These are phyloP conservation scores for Maudiozyma humilis DNA, from an alignment of 1,139 yeast genomes.

Conservation along the genomic window DNA sequence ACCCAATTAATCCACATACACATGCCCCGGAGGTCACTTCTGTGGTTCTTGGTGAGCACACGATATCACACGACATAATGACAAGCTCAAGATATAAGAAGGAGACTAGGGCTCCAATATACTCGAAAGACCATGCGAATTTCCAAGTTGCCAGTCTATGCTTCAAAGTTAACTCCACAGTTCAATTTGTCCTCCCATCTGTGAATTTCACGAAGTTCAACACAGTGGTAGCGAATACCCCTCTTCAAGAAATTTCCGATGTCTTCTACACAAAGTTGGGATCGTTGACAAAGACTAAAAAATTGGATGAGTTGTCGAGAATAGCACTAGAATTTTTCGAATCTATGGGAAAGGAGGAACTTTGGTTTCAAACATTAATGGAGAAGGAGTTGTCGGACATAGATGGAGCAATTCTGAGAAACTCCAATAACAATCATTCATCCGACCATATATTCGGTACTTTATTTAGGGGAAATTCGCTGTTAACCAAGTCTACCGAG, in stretches of 20 bases:
- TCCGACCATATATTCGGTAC: slow-evolving; percentile 51
- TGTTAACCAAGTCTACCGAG: slow-evolving; percentile 75
- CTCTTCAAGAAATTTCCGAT: slow-evolving; percentile 30
- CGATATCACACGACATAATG: slow-evolving; percentile 48
- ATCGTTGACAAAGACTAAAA: slow-evolving; percentile 1
- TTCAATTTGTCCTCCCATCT: slow-evolving; percentile 55
- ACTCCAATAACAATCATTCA: slow-evolving; percentile 16
- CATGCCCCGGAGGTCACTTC: slow-evolving; percentile 21
- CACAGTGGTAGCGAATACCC: slow-evolving; percentile 38
- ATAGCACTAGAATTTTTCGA: slow-evolving; percentile 60
- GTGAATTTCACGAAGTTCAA: slow-evolving; percentile 53
- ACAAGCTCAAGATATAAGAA: slow-evolving; percentile 25
- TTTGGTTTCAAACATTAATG: slow-evolving; percentile 63
- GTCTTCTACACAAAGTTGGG: slow-evolving; percentile 4
- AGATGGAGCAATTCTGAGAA: slow-evolving; percentile 30
- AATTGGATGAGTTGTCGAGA: slow-evolving; percentile 46
- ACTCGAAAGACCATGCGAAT: slow-evolving; percentile 19
- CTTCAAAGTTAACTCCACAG: slow-evolving; percentile 45
- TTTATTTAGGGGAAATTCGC: slow-evolving; percentile 75
- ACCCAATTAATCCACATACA: slow-evolving; percentile 36
- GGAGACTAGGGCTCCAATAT: slow-evolving; percentile 32
- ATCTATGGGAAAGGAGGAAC: slow-evolving; percentile 51
- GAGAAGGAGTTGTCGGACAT: slow-evolving; percentile 50
- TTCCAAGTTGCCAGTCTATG: slow-evolving; percentile 50
- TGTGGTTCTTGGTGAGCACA: slow-evolving; percentile 44